phyloP scores from a whole-genome alignment of 345 rosid genomes.

The Eucalyptus camaldulensis region DNA sequence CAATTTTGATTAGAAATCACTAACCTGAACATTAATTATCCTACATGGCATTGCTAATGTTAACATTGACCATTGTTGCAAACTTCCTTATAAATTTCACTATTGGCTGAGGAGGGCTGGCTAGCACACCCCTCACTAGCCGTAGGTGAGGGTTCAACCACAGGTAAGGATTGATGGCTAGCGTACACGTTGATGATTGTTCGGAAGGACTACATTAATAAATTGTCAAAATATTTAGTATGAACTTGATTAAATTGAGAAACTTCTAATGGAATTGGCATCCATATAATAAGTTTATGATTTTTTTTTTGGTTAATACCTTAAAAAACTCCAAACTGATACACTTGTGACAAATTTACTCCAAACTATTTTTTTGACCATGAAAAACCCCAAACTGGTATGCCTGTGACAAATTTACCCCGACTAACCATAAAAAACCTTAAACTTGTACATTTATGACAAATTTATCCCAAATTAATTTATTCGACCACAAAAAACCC shows the following conservation, averaged over 20 bases:
- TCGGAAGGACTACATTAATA: rapidly evolving
- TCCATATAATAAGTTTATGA: neutral
- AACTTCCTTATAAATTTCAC: neutral
- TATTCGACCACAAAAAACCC: no score
- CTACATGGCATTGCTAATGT: rapidly evolving
- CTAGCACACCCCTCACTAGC: neutral
- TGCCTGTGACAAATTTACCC: no score
- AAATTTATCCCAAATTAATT: no score
- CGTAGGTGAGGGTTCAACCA: rapidly evolving
- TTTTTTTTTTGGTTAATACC: no score
- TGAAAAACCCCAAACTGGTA: no score
- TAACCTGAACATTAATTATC: neutral
- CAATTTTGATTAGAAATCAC: rapidly evolving
- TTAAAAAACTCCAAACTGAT: no score
- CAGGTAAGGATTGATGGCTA: rapidly evolving
- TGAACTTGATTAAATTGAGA: rapidly evolving
- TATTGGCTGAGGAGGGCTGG: rapidly evolving
- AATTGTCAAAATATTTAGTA: rapidly evolving
- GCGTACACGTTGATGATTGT: neutral
- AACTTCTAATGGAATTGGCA: rapidly evolving
- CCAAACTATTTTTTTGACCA: no score
- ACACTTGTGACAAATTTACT: no score
- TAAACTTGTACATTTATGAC: no score
- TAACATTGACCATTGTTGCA: no score
- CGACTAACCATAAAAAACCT: no score